These are phyloP conservation scores for Trifolium repens DNA, from an alignment of 306 rosid species.

Conservation along the genomic window DNA sequence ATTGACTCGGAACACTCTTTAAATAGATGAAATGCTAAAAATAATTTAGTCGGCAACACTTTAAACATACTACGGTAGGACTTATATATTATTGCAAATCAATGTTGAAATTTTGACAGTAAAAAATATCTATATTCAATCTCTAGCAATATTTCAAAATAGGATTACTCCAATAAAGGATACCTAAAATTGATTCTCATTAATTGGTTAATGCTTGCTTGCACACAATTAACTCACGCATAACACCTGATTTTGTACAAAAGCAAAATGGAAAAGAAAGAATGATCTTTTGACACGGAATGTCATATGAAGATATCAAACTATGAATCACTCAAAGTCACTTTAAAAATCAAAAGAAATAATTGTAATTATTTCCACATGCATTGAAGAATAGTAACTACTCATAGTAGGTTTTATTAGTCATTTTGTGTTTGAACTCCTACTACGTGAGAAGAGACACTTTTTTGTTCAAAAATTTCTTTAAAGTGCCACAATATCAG, in stretches of 20 bases:
- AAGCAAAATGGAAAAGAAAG: background rate
- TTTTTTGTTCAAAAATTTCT: background rate
- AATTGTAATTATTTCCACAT: constrained; percentile 9
- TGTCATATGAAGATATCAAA: background rate
- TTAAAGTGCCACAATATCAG: constrained; percentile 12
- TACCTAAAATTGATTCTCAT: background rate
- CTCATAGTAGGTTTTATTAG: background rate
- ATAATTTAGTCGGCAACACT: too few species aligned
- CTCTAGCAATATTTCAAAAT: too few species aligned
- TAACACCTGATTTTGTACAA: constrained; percentile 2
- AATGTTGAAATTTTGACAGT: too few species aligned
- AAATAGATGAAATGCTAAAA: too few species aligned
- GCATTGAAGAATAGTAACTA: constrained; percentile 11
- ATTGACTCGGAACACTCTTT: too few species aligned
- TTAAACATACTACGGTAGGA: too few species aligned
- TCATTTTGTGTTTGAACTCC: constrained; percentile 28
- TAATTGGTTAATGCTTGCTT: constrained; percentile 19
- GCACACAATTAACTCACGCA: constrained; percentile 28
- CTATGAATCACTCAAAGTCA: background rate
- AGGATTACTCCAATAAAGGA: too few species aligned
- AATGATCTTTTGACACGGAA: constrained; percentile 12
- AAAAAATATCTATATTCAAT: too few species aligned
- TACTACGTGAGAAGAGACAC: constrained; percentile 17
- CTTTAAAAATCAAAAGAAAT: constrained; percentile 4
- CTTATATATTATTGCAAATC: too few species aligned